Base-by-base conservation (phyloP, 345 rosid genomes). In the Balakata baccata region DNA sequence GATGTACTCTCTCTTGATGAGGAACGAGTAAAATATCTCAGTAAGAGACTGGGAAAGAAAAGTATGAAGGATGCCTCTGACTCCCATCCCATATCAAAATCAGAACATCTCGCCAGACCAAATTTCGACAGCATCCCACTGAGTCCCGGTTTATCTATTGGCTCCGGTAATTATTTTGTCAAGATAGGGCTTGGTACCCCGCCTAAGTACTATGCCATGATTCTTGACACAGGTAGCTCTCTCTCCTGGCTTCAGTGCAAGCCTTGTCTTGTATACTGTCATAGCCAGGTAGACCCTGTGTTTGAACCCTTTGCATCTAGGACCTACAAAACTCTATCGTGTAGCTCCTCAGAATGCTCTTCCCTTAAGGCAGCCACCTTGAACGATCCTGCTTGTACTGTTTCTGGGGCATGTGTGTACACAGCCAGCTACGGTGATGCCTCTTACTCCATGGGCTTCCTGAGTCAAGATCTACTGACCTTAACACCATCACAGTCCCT, bases 181-280 rank as follows among this genome's bases (percentile, higher is more conserved):
- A 86, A 78, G 65, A 34, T 86, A 47, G 87, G 87, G 17, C 57
- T 86, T 1, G 90, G 90, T 18, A 64, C 81, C 38, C 87, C 87
- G 13, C 80, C 75, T 10, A 84, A 79, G 62, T 84, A 75, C 82
- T 78, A 77, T 52, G 11, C 86, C 72, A 78, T 84, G 90, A 3
- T 86, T 20, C 25, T 86, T 17, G 90, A 86, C 78, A 86, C 90
- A 0, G 90, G 86, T 3, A 86, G 90, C 73, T 81, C 87, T 7
- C 78, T 86, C 45, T 64, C 87, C 47, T 86, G 90, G 90, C 81
- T 84, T 61, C 90, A 86, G 67, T 86, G 90, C 78, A 8, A 78
- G 68, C 90, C 90, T 12, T 86, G 87, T 52, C 1, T 0, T 6
- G 6, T 71, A 17, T 63, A 43, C 74, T 86, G 90, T 63, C 74